Evolutionary conservation across 768 basidiomycete genomes (phyloP).

Genomic region (Krasilnikovozyma curviuscula): DNA sequence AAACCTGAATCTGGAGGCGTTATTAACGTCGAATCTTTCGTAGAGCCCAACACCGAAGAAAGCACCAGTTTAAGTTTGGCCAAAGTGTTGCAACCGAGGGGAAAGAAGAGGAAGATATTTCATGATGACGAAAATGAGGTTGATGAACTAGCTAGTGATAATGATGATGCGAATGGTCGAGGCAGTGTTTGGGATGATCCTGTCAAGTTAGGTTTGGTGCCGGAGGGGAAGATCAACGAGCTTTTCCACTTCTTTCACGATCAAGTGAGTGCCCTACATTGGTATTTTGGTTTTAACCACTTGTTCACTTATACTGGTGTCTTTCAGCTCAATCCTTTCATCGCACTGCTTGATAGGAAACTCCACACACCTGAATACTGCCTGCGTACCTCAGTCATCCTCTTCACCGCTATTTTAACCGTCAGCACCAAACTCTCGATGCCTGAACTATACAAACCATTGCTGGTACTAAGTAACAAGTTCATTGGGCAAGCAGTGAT

Average conservation of each 20-base stretch:
- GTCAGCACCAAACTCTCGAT: conserved; percentile 8
- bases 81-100: background rate
- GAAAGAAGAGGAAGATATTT: background rate
- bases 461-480: conserved; percentile 9
- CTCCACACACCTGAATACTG: conserved; percentile 12
- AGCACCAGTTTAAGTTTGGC: no score
- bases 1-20: no score
- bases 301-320: background rate
- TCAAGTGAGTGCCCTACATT: no score
- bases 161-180: no score
- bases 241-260: conserved; percentile 8
- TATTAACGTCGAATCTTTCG: no score
- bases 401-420: conserved; percentile 14
- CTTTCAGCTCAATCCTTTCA: conserved; percentile 14
- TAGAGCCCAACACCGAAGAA: no score
- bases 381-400: conserved; percentile 7
- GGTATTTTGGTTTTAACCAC: background rate
- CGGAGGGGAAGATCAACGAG: conserved; percentile 9
- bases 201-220: conserved; percentile 9
- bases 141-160: no score
- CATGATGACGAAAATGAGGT: no score
- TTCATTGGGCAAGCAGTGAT: conserved; percentile 14
- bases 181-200: conserved; percentile 12
- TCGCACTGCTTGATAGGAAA: conserved; percentile 13
- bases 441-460: conserved; percentile 6